Evolutionary conservation across 2,329 filamentous ascomycete genomes (phyloP).

Genomic region (Hortaea werneckii): DNA sequence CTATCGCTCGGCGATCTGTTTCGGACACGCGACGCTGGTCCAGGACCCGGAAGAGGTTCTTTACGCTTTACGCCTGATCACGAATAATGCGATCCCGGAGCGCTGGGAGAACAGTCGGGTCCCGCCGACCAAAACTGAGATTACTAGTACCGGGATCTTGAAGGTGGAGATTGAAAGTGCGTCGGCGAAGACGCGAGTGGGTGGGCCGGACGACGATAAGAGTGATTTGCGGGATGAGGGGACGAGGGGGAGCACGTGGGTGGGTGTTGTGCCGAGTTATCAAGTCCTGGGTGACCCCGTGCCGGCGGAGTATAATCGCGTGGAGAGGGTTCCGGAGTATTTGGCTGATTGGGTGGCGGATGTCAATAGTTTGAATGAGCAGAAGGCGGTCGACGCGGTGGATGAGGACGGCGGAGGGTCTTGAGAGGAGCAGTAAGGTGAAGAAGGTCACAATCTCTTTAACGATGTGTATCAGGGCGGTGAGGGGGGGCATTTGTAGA

Average conservation of each 20-base stretch:
- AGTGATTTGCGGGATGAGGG: slow-evolving; percentile 43
- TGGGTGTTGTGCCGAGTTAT: slow-evolving; percentile 55
- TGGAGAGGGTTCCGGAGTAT: slow-evolving; percentile 51
- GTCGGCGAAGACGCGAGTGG: slow-evolving; percentile 64
- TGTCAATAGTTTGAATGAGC: slow-evolving; percentile 33
- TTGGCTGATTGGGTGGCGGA: slow-evolving; percentile 44
- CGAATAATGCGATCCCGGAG: slow-evolving; percentile 57
- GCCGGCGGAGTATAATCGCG: slow-evolving; percentile 48
- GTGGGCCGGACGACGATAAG: slow-evolving; percentile 52
- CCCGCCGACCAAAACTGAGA: slow-evolving; percentile 62
- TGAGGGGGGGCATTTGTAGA: no score
- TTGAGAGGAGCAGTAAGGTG: not conserved
- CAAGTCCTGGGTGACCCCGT: slow-evolving; percentile 54
- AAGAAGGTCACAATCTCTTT: no score
- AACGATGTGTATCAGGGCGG: no score
- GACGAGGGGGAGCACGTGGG: slow-evolving; percentile 45
- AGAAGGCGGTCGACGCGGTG: slow-evolving; percentile 24
- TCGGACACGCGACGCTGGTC: slow-evolving; percentile 62
- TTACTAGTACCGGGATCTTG: slow-evolving; percentile 64
- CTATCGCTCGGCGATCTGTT: slow-evolving; percentile 70
- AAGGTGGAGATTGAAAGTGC: slow-evolving; percentile 58
- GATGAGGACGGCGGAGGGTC: slow-evolving; percentile 7
- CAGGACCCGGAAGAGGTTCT: slow-evolving; percentile 64
- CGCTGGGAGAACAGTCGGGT: slow-evolving; percentile 61
- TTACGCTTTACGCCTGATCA: slow-evolving; percentile 70